These are phyloP conservation scores for Grigorovia humatica DNA, from an alignment of 805 yeast species.

Conservation along the genomic window DNA sequence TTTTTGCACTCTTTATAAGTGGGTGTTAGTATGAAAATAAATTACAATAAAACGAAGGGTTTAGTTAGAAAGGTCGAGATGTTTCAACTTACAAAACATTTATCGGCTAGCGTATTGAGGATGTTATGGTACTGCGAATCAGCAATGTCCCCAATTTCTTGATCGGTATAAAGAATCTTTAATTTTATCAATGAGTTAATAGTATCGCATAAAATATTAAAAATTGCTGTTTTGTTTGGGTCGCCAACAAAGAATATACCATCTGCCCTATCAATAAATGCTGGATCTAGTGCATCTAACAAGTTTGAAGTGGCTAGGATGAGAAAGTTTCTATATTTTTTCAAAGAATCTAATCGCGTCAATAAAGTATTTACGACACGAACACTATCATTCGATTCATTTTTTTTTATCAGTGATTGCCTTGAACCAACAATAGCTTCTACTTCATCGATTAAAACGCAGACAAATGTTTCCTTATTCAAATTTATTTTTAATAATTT, in stretches of 20 bases:
- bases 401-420: constrained; percentile 25
- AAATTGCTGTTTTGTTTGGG: constrained; percentile 27
- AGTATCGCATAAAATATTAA: constrained; percentile 23
- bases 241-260: constrained; percentile 27
- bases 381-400: constrained; percentile 35
- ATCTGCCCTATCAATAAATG: constrained; percentile 37
- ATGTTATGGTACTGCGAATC: constrained; percentile 7
- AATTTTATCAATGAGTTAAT: constrained; percentile 18
- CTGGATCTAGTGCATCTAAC: constrained; percentile 31
- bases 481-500: constrained; percentile 12
- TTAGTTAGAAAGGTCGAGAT: neutral
- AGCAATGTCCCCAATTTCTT: constrained; percentile 1
- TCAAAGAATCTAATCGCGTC: constrained; percentile 34
- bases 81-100: constrained; percentile 20
- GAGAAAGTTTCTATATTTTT: constrained; percentile 27
- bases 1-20: constrained; percentile 8
- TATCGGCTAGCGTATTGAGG: constrained; percentile 11
- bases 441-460: constrained; percentile 37
- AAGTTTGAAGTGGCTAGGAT: constrained; percentile 36
- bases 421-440: constrained; percentile 38
- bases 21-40: constrained; percentile 1
- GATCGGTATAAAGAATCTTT: constrained; percentile 7
- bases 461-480: constrained; percentile 18
- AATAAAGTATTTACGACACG: constrained; percentile 36
- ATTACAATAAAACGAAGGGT: neutral